phyloP scores from a whole-genome alignment of 306 rosid genomes.

The Fagus crenata region DNA sequence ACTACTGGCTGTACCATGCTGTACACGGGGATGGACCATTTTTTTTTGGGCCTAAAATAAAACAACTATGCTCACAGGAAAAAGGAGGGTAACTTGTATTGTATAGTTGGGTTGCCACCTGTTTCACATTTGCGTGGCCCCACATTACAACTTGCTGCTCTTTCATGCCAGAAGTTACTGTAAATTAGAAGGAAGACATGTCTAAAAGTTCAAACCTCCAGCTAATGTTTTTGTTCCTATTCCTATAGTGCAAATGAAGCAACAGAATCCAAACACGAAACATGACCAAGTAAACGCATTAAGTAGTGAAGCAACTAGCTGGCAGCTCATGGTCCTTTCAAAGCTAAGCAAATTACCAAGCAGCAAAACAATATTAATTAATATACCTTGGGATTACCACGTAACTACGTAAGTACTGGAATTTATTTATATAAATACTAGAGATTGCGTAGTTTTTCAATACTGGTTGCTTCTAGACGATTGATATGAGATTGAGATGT shows the following conservation, averaged over 20 bases:
- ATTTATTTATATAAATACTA: too few species aligned
- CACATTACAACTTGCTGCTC: slow-evolving; percentile 1
- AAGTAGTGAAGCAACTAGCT: neutral
- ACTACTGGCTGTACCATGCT: neutral
- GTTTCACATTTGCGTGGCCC: slow-evolving; percentile 3
- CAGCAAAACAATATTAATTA: neutral
- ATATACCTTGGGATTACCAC: neutral
- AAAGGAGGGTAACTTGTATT: neutral
- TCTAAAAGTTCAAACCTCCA: slow-evolving; percentile 4
- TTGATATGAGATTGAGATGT: too few species aligned
- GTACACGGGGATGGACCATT: neutral
- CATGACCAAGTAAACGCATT: too few species aligned
- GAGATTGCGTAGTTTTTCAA: too few species aligned
- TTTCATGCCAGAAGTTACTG: neutral
- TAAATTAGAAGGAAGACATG: neutral
- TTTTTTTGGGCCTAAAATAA: slow-evolving; percentile 1
- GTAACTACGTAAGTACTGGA: neutral
- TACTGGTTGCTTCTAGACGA: too few species aligned
- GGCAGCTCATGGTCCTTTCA: neutral
- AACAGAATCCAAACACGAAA: neutral
- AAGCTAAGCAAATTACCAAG: neutral
- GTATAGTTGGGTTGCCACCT: slow-evolving; percentile 3
- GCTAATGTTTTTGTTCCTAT: neutral
- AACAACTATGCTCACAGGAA: neutral
- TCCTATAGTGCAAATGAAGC: neutral